These are phyloP conservation scores for Scleroderma bovista DNA, from an alignment of 768 basidiomycete genomes.

Conservation along the genomic window DNA sequence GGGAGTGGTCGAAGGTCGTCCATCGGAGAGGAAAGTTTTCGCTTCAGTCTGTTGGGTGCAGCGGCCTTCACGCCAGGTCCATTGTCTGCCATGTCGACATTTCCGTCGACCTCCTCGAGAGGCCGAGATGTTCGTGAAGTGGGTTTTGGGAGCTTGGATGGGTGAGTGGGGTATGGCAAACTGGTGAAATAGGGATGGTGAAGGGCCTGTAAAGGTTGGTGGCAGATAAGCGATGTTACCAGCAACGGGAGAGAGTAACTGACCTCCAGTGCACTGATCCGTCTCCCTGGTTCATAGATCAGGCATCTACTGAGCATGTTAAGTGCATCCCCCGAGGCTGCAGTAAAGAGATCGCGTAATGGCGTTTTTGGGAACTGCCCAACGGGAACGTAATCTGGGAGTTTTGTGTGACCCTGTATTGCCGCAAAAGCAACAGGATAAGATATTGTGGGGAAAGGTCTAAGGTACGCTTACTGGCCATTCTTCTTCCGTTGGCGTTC, in stretches of 20 bases:
- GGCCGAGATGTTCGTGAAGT: slow-evolving; percentile 44
- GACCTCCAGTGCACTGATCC: slow-evolving; percentile 78
- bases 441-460: background rate
- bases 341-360: slow-evolving; percentile 84
- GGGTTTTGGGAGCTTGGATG: slow-evolving; percentile 82
- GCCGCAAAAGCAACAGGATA: background rate
- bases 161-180: slow-evolving; percentile 82
- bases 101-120: slow-evolving; percentile 75
- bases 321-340: slow-evolving; percentile 79
- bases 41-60: slow-evolving; percentile 55
- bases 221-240: background rate
- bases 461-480: slow-evolving; percentile 85
- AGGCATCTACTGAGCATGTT: slow-evolving; percentile 79
- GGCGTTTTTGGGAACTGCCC: slow-evolving; percentile 82
- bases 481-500: slow-evolving; percentile 93
- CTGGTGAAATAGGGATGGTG: slow-evolving; percentile 84
- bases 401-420: slow-evolving; percentile 75
- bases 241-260: slow-evolving; percentile 17
- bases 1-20: slow-evolving; percentile 57
- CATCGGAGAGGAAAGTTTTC: slow-evolving; percentile 56
- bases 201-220: slow-evolving; percentile 54
- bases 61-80: slow-evolving; percentile 49
- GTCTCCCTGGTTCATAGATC: slow-evolving; percentile 77
- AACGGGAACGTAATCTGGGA: slow-evolving; percentile 86
- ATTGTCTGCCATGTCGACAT: slow-evolving; percentile 47